Conservation (phyloP, 2,329 filamentous ascomycete species). For the Lachnellula willkommii region DNA sequence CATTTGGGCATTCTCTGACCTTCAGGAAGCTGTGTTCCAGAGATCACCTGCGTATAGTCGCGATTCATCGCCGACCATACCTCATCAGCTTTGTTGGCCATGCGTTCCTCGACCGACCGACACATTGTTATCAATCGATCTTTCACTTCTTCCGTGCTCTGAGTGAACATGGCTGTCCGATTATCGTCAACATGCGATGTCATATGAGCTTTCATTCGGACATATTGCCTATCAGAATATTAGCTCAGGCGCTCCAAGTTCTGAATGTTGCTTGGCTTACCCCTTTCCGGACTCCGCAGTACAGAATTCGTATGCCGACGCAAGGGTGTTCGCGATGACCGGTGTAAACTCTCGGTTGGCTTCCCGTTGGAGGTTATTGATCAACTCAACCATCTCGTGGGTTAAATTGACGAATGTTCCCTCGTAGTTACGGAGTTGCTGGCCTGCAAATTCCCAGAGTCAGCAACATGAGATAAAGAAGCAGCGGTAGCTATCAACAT, state of each 20-base stretch:
- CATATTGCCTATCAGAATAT: slow-evolving; percentile 37
- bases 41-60: slow-evolving; percentile 31
- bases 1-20: slow-evolving; percentile 27
- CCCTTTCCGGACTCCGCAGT: slow-evolving; percentile 34
- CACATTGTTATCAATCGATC: slow-evolving; percentile 36
- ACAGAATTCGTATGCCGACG: slow-evolving; percentile 41
- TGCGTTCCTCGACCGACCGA: slow-evolving; percentile 19
- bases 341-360: slow-evolving; percentile 51
- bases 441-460: neutral
- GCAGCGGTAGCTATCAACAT: too few relatives aligned
- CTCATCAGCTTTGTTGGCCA: slow-evolving; percentile 28
- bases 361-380: slow-evolving; percentile 45
- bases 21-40: slow-evolving; percentile 19
- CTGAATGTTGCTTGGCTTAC: slow-evolving; percentile 27
- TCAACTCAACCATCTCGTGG: slow-evolving; percentile 28
- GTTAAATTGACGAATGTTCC: slow-evolving; percentile 37
- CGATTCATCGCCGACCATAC: slow-evolving; percentile 29
- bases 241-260: slow-evolving; percentile 13
- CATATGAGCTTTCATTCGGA: slow-evolving; percentile 50
- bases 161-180: slow-evolving; percentile 45
- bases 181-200: slow-evolving; percentile 36
- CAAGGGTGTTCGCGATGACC: slow-evolving; percentile 42
- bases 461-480: too few relatives aligned
- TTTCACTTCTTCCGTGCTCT: slow-evolving; percentile 39
- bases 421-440: slow-evolving; percentile 39